Evolutionary conservation across 495 filamentous ascomycete genomes (phyloP), one percentile per base, ranked within the genome.

Genomic region (Staphylotrichum longicolle): DNA sequence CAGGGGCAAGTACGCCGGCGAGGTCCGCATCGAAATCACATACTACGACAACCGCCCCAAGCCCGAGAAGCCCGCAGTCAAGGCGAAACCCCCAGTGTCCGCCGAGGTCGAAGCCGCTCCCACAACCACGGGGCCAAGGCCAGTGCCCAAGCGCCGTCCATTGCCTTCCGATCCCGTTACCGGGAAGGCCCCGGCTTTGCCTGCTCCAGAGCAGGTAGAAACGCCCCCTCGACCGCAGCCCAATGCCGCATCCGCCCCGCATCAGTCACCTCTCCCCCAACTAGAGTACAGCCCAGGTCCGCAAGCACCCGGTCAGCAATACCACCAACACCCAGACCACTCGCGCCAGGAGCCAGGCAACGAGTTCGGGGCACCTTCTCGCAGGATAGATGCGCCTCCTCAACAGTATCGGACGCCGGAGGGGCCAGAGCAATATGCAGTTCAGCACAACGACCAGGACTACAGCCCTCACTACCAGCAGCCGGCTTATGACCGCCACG

Each of bases 21-120:
- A 97, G 68, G 86, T 99, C 47, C 84, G 93, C 57, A 91, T 98
- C 45, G 94, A 99, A 73, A 87, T 96, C 74, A 98, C 94, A 33
- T 99, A 90, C 74, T 98, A 96, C 75, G 94, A 99, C 72, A 87
- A 83, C 41, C 85, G 93, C 12, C 87, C 91, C 40, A 91, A 91
- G 74, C 83, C 86, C 14, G 89, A 89, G 63, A 82, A 84, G 51
- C 68, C 80, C 20, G 81, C 76, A 40, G 82, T 83, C 55, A 83
- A 80, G 63, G 77, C 80, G 61, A 83, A 78, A 53, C 65, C 63
- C 39, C 54, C 63, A 1, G 63, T 15, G 5, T 0, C 65, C 57
- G 58, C 68, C 20, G 68, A 66, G 4, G 60, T 65, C 7, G 75
- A 77, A 34, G 65, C 20, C n/a, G 42, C 33, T n/a, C 33, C 64